phyloP scores from a whole-genome alignment of 2,329 filamentous ascomycete species.

The Thelonectria rubi region DNA sequence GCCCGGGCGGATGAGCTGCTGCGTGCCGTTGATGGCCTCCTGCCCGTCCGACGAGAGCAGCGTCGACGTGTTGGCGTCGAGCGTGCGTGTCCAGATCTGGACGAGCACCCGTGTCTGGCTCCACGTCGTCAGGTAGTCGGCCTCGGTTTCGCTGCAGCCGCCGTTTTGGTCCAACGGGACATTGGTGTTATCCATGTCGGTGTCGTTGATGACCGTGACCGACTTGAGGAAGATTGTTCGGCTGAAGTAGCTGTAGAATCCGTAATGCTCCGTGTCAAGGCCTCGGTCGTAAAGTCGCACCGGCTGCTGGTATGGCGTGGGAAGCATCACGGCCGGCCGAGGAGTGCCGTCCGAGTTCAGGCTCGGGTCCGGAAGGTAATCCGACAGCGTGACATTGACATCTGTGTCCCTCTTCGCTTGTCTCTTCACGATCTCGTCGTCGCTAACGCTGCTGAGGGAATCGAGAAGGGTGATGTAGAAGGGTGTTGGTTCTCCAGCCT shows the following conservation, averaged over 20 bases:
- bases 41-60: slow-evolving; percentile 44
- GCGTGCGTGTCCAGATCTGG: slow-evolving; percentile 69
- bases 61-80: slow-evolving; percentile 55
- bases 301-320: slow-evolving; percentile 77
- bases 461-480: slow-evolving; percentile 83
- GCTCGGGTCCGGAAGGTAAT: slow-evolving; percentile 70
- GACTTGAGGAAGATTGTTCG: slow-evolving; percentile 84
- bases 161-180: slow-evolving; percentile 63
- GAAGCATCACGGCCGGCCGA: slow-evolving; percentile 75
- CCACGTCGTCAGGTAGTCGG: slow-evolving; percentile 66
- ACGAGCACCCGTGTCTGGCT: slow-evolving; percentile 69
- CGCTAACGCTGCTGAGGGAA: slow-evolving; percentile 50
- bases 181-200: slow-evolving; percentile 51
- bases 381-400: slow-evolving; percentile 41
- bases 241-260: slow-evolving; percentile 92
- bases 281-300: slow-evolving; percentile 87
- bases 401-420: slow-evolving; percentile 36
- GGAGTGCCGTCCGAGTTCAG: slow-evolving; percentile 75
- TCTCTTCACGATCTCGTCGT: slow-evolving; percentile 39
- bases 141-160: slow-evolving; percentile 62
- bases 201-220: slow-evolving; percentile 57
- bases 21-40: slow-evolving; percentile 39
- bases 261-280: slow-evolving; percentile 83
- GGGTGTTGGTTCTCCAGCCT: slow-evolving; percentile 85
- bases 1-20: slow-evolving; percentile 57